These are phyloP conservation scores for Angophora floribunda DNA, from an alignment of 345 rosid genomes.

Conservation along the genomic window DNA sequence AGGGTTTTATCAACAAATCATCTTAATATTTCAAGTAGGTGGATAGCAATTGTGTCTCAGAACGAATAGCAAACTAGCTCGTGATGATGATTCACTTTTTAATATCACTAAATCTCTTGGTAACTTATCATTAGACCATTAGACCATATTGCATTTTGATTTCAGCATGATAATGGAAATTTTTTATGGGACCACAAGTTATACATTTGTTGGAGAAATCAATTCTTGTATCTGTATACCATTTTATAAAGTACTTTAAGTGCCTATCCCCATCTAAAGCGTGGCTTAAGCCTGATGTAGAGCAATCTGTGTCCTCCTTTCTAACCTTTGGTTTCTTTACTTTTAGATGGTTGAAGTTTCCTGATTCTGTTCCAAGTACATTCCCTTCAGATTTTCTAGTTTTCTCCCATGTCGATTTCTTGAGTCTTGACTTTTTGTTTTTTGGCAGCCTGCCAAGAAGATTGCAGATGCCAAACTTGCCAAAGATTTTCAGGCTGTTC, in stretches of 20 bases:
- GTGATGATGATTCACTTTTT: neutral
- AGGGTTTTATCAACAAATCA: neutral
- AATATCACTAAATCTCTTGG: neutral
- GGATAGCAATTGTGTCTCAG: neutral
- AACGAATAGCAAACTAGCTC: neutral
- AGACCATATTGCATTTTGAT: neutral
- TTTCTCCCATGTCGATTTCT: neutral
- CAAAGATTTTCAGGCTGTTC: slow-evolving; percentile 12
- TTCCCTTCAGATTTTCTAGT: neutral
- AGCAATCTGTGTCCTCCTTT: neutral
- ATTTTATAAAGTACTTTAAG: neutral
- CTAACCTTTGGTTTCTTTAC: neutral
- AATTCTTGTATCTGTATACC: neutral
- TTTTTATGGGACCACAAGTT: neutral
- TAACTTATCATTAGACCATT: neutral
- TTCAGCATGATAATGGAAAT: neutral
- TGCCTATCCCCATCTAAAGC: neutral
- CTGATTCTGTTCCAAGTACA: neutral
- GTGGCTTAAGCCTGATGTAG: neutral
- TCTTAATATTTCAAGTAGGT: neutral
- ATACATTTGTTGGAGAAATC: neutral
- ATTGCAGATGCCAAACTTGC: slow-evolving; percentile 14
- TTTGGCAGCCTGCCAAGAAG: slow-evolving; percentile 6
- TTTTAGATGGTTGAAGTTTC: neutral
- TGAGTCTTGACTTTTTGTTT: neutral